These are phyloP conservation scores for Camellia lanceoleosa DNA, from an alignment of 148 eudicot species.

Conservation along the genomic window DNA sequence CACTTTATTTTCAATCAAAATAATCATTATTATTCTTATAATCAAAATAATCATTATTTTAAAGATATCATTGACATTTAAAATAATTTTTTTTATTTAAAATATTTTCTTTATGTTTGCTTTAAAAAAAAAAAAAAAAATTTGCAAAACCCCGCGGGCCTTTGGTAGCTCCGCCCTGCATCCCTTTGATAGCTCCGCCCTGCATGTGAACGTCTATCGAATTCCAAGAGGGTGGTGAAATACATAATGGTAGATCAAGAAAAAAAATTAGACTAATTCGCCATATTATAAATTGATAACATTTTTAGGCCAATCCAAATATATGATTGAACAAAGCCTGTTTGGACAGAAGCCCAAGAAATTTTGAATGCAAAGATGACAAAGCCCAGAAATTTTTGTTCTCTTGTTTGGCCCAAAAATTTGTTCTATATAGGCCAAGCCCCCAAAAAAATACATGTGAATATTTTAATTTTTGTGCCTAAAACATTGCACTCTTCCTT, in stretches of 20 bases:
- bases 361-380: neutral
- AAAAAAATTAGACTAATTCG: neutral
- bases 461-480: neutral
- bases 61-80: too few species aligned
- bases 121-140: too few species aligned
- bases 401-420: neutral
- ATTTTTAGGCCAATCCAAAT: neutral
- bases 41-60: too few species aligned
- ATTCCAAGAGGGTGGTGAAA: neutral
- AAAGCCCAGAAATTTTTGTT: neutral
- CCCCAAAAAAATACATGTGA: neutral
- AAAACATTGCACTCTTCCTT: neutral
- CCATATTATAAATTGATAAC: neutral
- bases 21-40: too few species aligned
- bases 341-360: neutral
- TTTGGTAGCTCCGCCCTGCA: too few species aligned
- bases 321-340: neutral
- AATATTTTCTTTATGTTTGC: too few species aligned
- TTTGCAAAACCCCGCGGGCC: too few species aligned
- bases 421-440: neutral
- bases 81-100: too few species aligned
- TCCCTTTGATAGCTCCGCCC: too few species aligned
- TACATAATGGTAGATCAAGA: neutral
- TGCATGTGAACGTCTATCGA: neutral
- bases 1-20: too few species aligned